A percentile compares a stretch with the other conserved stretches of the same genome.
These are phyloP conservation scores for Candida ulmi DNA, from an alignment of 805 yeast species.

Conservation along the genomic window DNA sequence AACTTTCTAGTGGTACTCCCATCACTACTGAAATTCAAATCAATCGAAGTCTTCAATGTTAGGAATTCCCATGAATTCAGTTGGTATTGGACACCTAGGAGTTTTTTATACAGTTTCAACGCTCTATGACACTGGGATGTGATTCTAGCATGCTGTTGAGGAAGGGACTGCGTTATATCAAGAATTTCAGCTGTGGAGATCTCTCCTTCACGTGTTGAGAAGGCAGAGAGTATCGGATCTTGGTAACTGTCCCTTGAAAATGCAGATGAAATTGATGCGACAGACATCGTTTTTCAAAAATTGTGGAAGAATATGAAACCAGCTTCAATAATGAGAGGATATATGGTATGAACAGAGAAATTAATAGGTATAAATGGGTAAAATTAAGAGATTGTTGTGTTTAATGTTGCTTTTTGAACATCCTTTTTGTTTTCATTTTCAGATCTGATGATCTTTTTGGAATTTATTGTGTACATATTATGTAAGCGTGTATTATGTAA, in stretches of 20 bases:
- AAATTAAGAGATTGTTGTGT: too few relatives aligned
- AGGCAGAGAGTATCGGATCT: constrained; percentile 17
- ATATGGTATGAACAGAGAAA: background rate
- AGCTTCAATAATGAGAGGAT: too few relatives aligned
- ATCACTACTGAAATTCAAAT: constrained; percentile 20
- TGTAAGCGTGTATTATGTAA: too few relatives aligned
- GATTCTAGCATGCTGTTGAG: constrained; percentile 11
- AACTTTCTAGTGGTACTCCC: constrained; percentile 27
- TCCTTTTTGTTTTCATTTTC: too few relatives aligned
- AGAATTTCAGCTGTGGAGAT: constrained; percentile 5
- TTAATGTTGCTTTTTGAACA: too few relatives aligned
- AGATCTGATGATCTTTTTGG: background rate
- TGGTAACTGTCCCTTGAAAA: constrained; percentile 3
- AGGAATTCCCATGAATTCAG: constrained; percentile 29
- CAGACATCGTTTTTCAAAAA: background rate
- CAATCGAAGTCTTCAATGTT: constrained; percentile 22
- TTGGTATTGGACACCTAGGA: constrained; percentile 21
- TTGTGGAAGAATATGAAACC: too few relatives aligned
- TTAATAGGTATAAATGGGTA: too few relatives aligned
- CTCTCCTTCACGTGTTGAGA: background rate
- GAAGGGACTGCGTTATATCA: constrained; percentile 8
- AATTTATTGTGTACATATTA: background rate
- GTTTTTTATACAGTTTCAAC: constrained; percentile 22
- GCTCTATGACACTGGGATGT: constrained; percentile 22
- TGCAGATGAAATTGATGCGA: background rate